These are phyloP conservation scores for Coniella lustricola DNA, from an alignment of 2,329 filamentous ascomycete species.

Conservation along the genomic window DNA sequence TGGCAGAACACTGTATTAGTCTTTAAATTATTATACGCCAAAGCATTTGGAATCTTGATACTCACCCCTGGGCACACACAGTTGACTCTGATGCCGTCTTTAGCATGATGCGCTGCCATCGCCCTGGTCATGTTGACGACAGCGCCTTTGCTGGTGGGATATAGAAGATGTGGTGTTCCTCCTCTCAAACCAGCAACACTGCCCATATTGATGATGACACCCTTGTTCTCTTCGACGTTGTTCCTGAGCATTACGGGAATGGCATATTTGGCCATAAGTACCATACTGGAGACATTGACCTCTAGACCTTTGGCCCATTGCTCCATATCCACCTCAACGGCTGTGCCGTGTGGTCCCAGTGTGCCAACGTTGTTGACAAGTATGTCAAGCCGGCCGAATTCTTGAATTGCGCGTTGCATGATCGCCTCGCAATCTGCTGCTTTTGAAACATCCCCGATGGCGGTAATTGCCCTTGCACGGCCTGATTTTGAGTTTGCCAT, in stretches of 20 bases:
- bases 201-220: slow-evolving; percentile 55
- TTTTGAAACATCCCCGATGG: slow-evolving; percentile 32
- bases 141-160: slow-evolving; percentile 41
- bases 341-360: slow-evolving; percentile 50
- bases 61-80: slow-evolving; percentile 39
- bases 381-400: slow-evolving; percentile 53
- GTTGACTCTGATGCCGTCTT: slow-evolving; percentile 40
- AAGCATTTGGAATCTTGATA: no score
- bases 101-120: slow-evolving; percentile 43
- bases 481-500: slow-evolving; percentile 38
- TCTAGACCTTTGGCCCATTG: slow-evolving; percentile 51
- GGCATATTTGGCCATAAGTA: slow-evolving; percentile 54
- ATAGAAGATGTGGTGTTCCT: slow-evolving; percentile 37
- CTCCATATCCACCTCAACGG: slow-evolving; percentile 52
- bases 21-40: no score
- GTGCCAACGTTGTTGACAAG: slow-evolving; percentile 60
- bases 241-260: slow-evolving; percentile 55
- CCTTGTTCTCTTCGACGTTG: slow-evolving; percentile 34
- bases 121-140: slow-evolving; percentile 45
- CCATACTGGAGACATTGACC: slow-evolving; percentile 59
- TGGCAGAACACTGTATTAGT: background rate
- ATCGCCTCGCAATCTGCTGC: slow-evolving; percentile 41
- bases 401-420: slow-evolving; percentile 33
- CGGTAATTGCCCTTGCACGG: slow-evolving; percentile 29
- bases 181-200: slow-evolving; percentile 50